A percentile compares a stretch with the other conserved stretches of the same genome.
These are phyloP conservation scores for Aspergillus sclerotioniger DNA, from an alignment of 495 filamentous ascomycete species.

Conservation along the genomic window DNA sequence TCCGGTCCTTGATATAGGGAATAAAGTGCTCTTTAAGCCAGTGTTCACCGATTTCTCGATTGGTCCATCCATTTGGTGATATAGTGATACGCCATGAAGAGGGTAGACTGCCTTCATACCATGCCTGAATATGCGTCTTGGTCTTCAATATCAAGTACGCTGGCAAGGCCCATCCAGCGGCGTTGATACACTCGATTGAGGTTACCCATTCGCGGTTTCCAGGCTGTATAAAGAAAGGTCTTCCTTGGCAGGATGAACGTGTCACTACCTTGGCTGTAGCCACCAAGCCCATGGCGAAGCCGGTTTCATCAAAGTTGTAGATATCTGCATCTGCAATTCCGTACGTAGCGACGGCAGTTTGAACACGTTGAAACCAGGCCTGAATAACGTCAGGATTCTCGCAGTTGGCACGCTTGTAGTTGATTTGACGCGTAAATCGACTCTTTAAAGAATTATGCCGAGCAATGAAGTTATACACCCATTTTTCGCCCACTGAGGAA, in stretches of 20 bases:
- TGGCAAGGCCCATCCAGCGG: slow-evolving; percentile 21
- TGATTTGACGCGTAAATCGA: slow-evolving; percentile 21
- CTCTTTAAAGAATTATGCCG: slow-evolving; percentile 27
- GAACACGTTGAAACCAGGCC: slow-evolving; percentile 37
- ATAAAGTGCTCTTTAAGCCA: slow-evolving; percentile 20
- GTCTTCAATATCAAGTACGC: slow-evolving; percentile 13
- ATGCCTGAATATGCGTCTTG: slow-evolving; percentile 5
- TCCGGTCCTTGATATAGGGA: slow-evolving; percentile 1
- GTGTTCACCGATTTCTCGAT: slow-evolving; percentile 19
- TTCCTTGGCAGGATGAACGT: slow-evolving; percentile 26
- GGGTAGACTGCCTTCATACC: slow-evolving; percentile 5
- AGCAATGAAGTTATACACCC: slow-evolving; percentile 28
- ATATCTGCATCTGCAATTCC: slow-evolving; percentile 37
- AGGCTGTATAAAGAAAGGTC: slow-evolving; percentile 27
- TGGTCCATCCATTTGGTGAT: slow-evolving; percentile 27
- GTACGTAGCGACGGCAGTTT: slow-evolving; percentile 31
- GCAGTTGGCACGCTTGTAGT: slow-evolving; percentile 18
- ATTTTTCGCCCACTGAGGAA: too few species aligned
- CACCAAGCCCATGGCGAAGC: slow-evolving; percentile 45
- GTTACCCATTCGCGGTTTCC: slow-evolving; percentile 42
- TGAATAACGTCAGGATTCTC: slow-evolving; percentile 36
- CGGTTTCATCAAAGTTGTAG: slow-evolving; percentile 50
- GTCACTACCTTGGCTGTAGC: slow-evolving; percentile 27
- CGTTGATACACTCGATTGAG: slow-evolving; percentile 34
- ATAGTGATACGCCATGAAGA: slow-evolving; percentile 8